Percentiles rank a stretch among this genome's conserved stretches.
Conservation (phyloP, 108 stramenopile species). For the Schizochytrium sp. region DNA sequence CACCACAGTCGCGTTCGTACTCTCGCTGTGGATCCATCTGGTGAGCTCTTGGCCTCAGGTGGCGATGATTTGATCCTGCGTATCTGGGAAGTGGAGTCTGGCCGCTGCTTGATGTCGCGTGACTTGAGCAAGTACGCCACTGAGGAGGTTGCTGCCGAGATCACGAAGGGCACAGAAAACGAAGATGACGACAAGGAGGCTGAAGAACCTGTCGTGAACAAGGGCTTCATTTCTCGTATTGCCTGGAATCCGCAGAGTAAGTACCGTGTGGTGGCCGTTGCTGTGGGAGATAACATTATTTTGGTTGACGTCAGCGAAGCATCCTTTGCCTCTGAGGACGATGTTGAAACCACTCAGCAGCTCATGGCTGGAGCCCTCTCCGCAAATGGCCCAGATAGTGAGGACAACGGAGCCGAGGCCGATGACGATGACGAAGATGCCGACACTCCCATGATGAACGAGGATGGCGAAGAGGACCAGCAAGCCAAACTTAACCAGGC, state of each 20-base stretch:
- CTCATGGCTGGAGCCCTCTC: conserved; percentile 79
- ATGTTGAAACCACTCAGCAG: conserved; percentile 86
- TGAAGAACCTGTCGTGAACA: conserved; percentile 63
- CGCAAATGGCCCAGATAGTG: neutral
- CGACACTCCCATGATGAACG: conserved; percentile 70
- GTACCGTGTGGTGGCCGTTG: conserved; percentile 71
- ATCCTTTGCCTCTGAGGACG: conserved; percentile 83
- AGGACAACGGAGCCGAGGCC: neutral
- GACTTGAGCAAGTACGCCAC: conserved; percentile 71
- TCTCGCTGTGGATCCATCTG: conserved; percentile 87
- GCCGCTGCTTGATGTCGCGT: conserved; percentile 66
- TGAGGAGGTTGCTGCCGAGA: conserved; percentile 78
- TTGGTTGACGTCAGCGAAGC: conserved; percentile 79
- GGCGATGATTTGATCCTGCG: conserved; percentile 88
- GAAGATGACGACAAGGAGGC: conserved; percentile 67
- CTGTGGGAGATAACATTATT: conserved; percentile 83
- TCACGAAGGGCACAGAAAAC: conserved; percentile 59
- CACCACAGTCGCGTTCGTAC: conserved; percentile 83
- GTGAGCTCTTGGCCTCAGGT: conserved; percentile 94
- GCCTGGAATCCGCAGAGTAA: conserved; percentile 44
- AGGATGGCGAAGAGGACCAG: conserved; percentile 74
- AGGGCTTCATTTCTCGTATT: conserved; percentile 32
- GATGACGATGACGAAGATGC: neutral
- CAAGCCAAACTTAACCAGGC: conserved; percentile 11
- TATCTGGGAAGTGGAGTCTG: conserved; percentile 95